phyloP scores from a whole-genome alignment of 176 grass and related monocot species.

The Stipa capillata region DNA sequence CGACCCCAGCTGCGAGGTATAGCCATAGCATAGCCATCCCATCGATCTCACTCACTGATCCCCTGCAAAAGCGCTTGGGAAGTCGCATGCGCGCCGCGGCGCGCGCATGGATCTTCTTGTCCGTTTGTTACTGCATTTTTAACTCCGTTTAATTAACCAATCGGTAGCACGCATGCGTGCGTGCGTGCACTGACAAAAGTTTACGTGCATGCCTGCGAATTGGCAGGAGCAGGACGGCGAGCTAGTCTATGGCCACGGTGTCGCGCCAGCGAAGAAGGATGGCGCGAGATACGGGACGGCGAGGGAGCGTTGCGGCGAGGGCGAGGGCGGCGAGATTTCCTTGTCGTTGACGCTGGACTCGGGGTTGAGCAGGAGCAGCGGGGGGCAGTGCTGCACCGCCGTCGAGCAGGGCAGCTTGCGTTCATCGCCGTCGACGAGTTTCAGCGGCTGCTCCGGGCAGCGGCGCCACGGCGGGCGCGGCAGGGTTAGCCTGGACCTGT shows the following conservation, averaged over 20 bases:
- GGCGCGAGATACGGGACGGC: neutral
- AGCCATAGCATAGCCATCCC: neutral
- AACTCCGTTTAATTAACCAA: neutral
- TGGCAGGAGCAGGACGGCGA: conserved; percentile 2
- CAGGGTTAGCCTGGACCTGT: conserved; percentile 31
- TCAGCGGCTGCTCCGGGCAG: neutral
- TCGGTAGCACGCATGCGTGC: too few relatives aligned
- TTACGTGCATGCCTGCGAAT: neutral
- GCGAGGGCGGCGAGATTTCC: neutral
- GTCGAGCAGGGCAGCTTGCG: conserved; percentile 9
- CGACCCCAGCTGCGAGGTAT: neutral
- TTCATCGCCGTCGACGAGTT: conserved; percentile 10
- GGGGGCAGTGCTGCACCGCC: neutral
- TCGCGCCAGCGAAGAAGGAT: neutral
- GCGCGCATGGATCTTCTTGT: neutral
- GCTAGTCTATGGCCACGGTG: neutral
- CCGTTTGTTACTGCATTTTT: neutral
- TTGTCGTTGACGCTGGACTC: conserved; percentile 24
- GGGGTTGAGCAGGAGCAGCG: neutral
- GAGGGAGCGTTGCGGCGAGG: neutral
- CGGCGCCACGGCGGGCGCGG: neutral
- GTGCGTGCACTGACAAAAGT: too few relatives aligned
- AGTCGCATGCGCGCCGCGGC: neutral
- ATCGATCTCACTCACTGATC: neutral
- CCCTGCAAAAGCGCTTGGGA: neutral